Base-by-base conservation (phyloP, 495 filamentous ascomycete genomes). In the Podospora conica region DNA sequence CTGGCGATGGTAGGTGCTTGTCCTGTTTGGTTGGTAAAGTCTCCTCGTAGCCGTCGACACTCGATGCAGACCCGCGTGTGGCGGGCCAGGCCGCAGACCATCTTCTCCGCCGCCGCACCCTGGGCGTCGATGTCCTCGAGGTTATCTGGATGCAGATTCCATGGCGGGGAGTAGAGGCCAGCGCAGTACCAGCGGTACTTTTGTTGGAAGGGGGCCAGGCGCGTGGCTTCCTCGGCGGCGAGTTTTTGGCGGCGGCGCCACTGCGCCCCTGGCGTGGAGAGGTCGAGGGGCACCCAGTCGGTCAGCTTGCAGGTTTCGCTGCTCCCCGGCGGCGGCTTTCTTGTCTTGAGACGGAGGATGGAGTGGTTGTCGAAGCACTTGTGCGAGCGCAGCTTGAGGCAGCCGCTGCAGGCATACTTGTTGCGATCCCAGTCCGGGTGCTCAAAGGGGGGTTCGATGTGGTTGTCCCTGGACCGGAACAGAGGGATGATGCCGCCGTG, bases 361-460 rank as follows among this genome's bases (percentile, higher is more conserved):
- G 63, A 53, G 65, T 63, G 65, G 69, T 71, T 69, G 55, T 67
- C 65, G 27, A 73, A 73, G 67, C 65, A 67, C 23, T 58, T 64
- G 40, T 73, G 71, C 27, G 71, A 6, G 12, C 55, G 71, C 15
- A 73, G 67, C 63, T 70, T 69, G 60, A 73, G 58, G 63, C 71
- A 73, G 25, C 67, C 69, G 12, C 58, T 53, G 63, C 71, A 73
- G 23, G 71, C 69, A 18, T 73, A 73, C 54, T 63, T 71, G 59
- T 55, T 68, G 22, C 15, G 21, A n/a, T 54, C 28, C 71, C 71
- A 73, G 20, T 60, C 65, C 1, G 24, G 9, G 25, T 64, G 28
- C 11, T 40, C 61, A 1, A 57, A 62, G 5, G 62, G 53, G n/a
- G 71, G 71, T 9, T 29, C 15, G 25, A 69, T 12, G 6, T 56